Base-by-base conservation (phyloP, 2,329 filamentous ascomycete species). In the Fusarium albidum region DNA sequence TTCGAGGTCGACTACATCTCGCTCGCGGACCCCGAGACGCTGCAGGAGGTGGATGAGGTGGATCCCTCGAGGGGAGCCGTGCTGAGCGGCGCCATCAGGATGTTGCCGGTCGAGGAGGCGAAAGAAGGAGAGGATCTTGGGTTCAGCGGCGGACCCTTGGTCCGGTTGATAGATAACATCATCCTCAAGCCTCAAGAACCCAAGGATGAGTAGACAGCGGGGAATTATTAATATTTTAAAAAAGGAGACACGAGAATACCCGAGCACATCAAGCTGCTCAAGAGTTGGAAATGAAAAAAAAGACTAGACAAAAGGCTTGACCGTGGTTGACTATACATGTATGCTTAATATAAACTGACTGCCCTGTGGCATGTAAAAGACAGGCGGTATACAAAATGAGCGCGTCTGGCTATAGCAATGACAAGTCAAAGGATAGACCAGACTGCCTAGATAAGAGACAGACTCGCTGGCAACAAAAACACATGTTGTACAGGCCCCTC, bases 1-100 rank as follows among this genome's bases (percentile, higher is more conserved):
- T 95, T 92, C 56, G 90, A 96, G 69, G 82, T 97, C 9, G 94
- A 98, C 71, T 99, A 99, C 71, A 84, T 99, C 49, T 96, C 92
- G 13, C 80, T 99, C 21, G 90, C 94, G 1, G 92, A 98, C 66
- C 90, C 92, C 1, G 86, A 91, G 9, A 89, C 88, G 1, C 84
- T 99, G 77, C 83, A 90, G 55, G 94, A 98, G 74, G 67, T 96
- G 2, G 81, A 89, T 1, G 71, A 76, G 11, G 82, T 98, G 3
- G 90, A 96, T 67, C 79, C 82, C 0, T 74, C 76, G 0, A 85
- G 79, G 59, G 94, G 94, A 2, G 93, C 89, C 1, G 89, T 99
- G 29, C 74, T 99, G 51, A 98, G 94, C 70, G 92, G 91, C 4
- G 95, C 95, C 0, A 79, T 99, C 52, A 95, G 91, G 75, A 96